Evolutionary conservation across 78 protist genomes (phyloP).

Genomic region (Dictyostelium discoideum): DNA sequence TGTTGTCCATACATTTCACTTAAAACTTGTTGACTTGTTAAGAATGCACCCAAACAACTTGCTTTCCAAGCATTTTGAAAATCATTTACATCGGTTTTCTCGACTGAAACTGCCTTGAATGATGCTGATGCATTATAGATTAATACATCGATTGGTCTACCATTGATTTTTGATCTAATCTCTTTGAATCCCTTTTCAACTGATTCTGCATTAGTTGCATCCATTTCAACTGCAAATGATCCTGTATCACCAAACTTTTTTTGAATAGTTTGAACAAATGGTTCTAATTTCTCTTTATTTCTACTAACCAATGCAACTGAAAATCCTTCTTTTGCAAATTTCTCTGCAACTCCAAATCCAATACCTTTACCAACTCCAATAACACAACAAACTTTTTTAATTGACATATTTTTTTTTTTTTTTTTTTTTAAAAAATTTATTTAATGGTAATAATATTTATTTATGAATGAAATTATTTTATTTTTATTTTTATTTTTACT

Average conservation of each 20-base stretch:
- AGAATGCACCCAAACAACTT: constrained; percentile 53
- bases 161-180: not conserved
- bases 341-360: constrained; percentile 37
- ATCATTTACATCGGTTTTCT: constrained; percentile 28
- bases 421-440: not conserved
- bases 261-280: constrained; percentile 14
- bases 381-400: constrained; percentile 28
- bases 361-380: constrained; percentile 76
- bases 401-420: not conserved
- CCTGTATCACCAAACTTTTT: not conserved
- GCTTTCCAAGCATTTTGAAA: constrained; percentile 5
- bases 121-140: constrained; percentile 30
- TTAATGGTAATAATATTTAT: too few species aligned
- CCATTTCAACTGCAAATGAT: constrained; percentile 24
- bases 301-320: constrained; percentile 41
- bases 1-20: constrained; percentile 50
- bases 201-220: not conserved
- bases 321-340: constrained; percentile 75
- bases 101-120: not conserved
- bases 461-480: too few species aligned
- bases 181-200: constrained; percentile 27
- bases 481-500: not conserved
- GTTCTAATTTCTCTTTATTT: constrained; percentile 20
- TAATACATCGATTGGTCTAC: constrained; percentile 1
- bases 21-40: constrained; percentile 66